These are phyloP conservation scores for Phytophthora citrophthora DNA, from an alignment of 352 stramenopile genomes.

Conservation along the genomic window DNA sequence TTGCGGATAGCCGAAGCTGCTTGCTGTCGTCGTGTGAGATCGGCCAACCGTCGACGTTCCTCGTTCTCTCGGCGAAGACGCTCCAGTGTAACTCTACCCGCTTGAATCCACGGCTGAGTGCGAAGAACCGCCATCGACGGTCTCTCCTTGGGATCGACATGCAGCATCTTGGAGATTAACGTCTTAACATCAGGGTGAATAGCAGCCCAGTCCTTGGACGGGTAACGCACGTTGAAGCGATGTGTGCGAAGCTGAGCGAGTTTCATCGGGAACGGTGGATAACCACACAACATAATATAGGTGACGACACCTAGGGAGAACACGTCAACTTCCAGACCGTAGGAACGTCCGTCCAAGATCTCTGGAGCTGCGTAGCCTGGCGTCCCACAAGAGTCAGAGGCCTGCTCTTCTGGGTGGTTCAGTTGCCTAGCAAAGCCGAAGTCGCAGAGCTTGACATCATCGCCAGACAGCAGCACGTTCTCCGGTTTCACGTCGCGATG, in stretches of 20 bases:
- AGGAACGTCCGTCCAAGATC: slow-evolving; percentile 83
- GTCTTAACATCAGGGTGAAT: slow-evolving; percentile 74
- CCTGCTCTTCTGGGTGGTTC: slow-evolving; percentile 60
- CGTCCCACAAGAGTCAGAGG: slow-evolving; percentile 83
- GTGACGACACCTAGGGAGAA: slow-evolving; percentile 90
- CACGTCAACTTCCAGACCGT: slow-evolving; percentile 86
- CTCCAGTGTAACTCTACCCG: slow-evolving; percentile 55
- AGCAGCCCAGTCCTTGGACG: slow-evolving; percentile 78
- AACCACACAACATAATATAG: slow-evolving; percentile 90
- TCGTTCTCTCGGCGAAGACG: slow-evolving; percentile 50
- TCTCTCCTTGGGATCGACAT: slow-evolving; percentile 69
- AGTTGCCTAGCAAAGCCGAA: slow-evolving; percentile 88
- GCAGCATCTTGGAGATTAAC: slow-evolving; percentile 79
- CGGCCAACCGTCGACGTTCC: slow-evolving; percentile 48
- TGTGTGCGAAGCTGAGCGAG: slow-evolving; percentile 83
- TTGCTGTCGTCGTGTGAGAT: slow-evolving; percentile 68
- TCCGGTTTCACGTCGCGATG: slow-evolving; percentile 89
- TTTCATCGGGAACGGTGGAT: slow-evolving; percentile 90
- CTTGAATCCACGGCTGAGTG: slow-evolving; percentile 69
- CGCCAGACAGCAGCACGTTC: slow-evolving; percentile 80
- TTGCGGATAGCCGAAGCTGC: slow-evolving; percentile 71
- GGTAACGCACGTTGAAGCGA: slow-evolving; percentile 83
- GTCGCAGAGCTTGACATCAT: slow-evolving; percentile 86
- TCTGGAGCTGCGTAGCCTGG: slow-evolving; percentile 85
- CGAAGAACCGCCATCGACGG: slow-evolving; percentile 66